A percentile compares a stretch with the other conserved stretches of the same genome.
Conservation (phyloP, 2,329 filamentous ascomycete genomes). For the Blumeria hordei region DNA sequence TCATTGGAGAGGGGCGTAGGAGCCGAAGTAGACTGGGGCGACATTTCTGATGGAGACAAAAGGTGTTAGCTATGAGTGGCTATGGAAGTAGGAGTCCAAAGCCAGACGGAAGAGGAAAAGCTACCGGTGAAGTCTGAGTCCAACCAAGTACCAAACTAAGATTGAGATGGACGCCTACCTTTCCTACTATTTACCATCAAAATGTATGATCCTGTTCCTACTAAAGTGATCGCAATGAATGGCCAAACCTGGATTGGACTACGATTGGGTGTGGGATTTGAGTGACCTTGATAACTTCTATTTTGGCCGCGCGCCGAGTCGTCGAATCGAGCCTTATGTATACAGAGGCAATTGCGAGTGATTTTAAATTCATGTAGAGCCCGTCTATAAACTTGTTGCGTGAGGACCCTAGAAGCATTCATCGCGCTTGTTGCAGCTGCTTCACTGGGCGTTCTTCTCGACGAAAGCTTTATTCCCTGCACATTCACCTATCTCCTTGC, state of each 20-base stretch:
- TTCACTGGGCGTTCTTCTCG: too few relatives aligned
- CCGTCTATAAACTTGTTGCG: too few relatives aligned
- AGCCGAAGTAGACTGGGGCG: constrained; percentile 19
- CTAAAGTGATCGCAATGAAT: constrained; percentile 19
- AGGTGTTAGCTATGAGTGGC: neutral
- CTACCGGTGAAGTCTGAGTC: neutral
- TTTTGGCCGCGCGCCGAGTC: too few relatives aligned
- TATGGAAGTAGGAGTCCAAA: neutral
- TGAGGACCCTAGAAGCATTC: too few relatives aligned
- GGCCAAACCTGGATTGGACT: constrained; percentile 17
- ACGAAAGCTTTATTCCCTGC: too few relatives aligned
- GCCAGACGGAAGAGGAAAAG: neutral
- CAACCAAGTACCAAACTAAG: neutral
- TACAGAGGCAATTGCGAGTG: too few relatives aligned
- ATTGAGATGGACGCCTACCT: constrained; percentile 10
- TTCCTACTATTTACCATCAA: constrained; percentile 24
- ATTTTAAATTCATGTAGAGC: too few relatives aligned
- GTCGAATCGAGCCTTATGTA: too few relatives aligned
- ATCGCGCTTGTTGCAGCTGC: too few relatives aligned
- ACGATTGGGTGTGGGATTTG: constrained; percentile 11
- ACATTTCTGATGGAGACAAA: constrained; percentile 16
- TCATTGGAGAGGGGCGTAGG: constrained; percentile 14
- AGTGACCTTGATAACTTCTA: constrained; percentile 9
- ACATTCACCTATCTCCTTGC: too few relatives aligned
- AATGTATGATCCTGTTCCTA: constrained; percentile 24